Evolutionary conservation across 2,329 filamentous ascomycete genomes (phyloP).

Genomic region (Corniculantispora saksenae): DNA sequence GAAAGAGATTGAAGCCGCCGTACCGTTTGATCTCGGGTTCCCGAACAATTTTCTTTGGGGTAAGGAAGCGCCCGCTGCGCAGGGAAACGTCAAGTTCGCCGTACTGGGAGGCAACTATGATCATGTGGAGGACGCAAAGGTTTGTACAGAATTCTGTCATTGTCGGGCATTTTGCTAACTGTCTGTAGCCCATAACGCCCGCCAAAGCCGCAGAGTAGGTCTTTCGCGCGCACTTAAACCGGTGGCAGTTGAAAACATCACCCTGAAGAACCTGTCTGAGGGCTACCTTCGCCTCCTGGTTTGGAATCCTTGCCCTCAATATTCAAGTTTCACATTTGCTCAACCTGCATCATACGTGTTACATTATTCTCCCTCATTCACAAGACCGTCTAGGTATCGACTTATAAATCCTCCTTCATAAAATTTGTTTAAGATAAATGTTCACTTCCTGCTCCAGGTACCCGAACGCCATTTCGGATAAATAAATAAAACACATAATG

Average conservation of each 20-base stretch:
- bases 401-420: background rate
- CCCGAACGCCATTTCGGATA: slow-evolving; percentile 22
- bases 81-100: slow-evolving; percentile 46
- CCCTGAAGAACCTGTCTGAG: background rate
- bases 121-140: slow-evolving; percentile 47
- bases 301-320: too few species aligned
- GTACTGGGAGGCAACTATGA: slow-evolving; percentile 51
- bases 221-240: slow-evolving; percentile 31
- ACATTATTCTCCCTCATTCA: background rate
- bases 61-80: slow-evolving; percentile 36
- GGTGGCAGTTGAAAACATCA: slow-evolving; percentile 33
- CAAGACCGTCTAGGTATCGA: slow-evolving; percentile 12
- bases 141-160: slow-evolving; percentile 22
- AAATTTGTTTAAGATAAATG: slow-evolving; percentile 4
- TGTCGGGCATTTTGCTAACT: background rate
- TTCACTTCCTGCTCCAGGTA: slow-evolving; percentile 10
- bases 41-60: slow-evolving; percentile 61
- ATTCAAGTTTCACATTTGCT: background rate
- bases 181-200: slow-evolving; percentile 42
- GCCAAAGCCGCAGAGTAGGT: slow-evolving; percentile 45
- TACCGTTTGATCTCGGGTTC: slow-evolving; percentile 66
- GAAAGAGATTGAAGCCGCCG: slow-evolving; percentile 62
- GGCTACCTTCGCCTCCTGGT: background rate
- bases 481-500: slow-evolving; percentile 10
- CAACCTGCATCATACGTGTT: background rate